Base-by-base conservation (phyloP, 2,329 filamentous ascomycete species). In the Dothistroma pini region DNA sequence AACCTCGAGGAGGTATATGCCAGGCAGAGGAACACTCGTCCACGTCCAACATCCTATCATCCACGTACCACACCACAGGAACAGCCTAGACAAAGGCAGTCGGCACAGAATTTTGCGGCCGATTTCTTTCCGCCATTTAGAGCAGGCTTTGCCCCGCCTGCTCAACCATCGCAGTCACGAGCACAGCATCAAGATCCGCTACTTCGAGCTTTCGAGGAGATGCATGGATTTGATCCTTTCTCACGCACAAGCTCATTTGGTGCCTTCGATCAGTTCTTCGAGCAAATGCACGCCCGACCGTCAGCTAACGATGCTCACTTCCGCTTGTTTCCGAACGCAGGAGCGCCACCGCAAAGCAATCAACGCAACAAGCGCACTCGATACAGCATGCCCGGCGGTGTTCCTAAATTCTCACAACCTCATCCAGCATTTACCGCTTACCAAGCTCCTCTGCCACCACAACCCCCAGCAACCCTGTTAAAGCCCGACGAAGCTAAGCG, bases 401-500 rank as follows among this genome's bases (percentile, higher is more conserved):
- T 56, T 51, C 53, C 34, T 14, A 53, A 54, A 34, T 60, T 60
- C 41, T 41, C 62, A 21, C 54, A 54, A 29, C 48, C 59, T 9
- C 38, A 35, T 52, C 52, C 58, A 48, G 19, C 55, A 34, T 38
- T 59, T 57, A 54, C 63, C 11, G 44, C 52, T 11, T 62, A 60
- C 58, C 61, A 35, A n/a, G 21, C 59, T 51, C 57, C 63, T 31
- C 60, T 58, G 9, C 66, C 66, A 34, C 66, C 67, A 8, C 60
- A 62, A 35, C 66, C 66, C 32, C 64, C 66, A 2, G 49, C 64
- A 12, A 72, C 63, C 5, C 54, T 68, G 4, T 62, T 73, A 14
- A 65, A 50, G 21, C 60, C 70, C 11, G 65, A 66, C 5, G 71
- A 73, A 64, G 69, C 70, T 16, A 65, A 68, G 32, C 48, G 58